Evolutionary conservation across 495 filamentous ascomycete genomes (phyloP), one percentile per base, ranked within the genome.

Genomic region (Penicillium odoratum): DNA sequence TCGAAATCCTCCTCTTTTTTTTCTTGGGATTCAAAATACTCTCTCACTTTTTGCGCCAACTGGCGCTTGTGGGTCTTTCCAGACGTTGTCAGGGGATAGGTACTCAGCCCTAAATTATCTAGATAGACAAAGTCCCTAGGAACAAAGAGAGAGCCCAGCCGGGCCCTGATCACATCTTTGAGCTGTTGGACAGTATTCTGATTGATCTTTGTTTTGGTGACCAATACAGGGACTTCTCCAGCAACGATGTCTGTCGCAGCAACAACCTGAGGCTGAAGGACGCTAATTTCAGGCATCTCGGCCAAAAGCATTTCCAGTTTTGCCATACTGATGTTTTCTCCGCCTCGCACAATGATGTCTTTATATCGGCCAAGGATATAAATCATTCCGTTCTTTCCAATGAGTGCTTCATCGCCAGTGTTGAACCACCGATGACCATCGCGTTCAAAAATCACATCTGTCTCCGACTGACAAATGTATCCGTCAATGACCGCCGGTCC

Each of bases 321-420:
- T 5, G 64, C 55, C 1, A 76, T 75, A 1, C 68, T 52, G 21
- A 82, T 70, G 48, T 81, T 82, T 53, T 80, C 73, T 7, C 78
- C 78, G n/a, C 69, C 79, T 3, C 79, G 70, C 33, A 81, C 77
- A 54, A 82, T 78, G 34, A 75, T 60, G 51, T 81, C 79, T 55
- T 81, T 82, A 62, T 78, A 76, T 33, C 78, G 60, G 5, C 80
- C 78, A 44, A 74, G 47, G 15, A 82, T 65, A 13, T 66, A 67
- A 3, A 80, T 48, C 9, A 57, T 67, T 13, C 68, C 71, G 30
- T 73, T 63, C 1, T 61, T 53, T 43, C 69, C 67, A 51, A 81
- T 76, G 30, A 70, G 51, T 1, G 73, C 79, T 62, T 77, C 70
- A 56, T 82, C 79, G 8, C 78, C 78, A 36, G 75, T 75, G 11